Percentiles rank a stretch among this genome's conserved stretches.
These are phyloP conservation scores for Gastrolobium villosum DNA, from an alignment of 306 rosid genomes.

Conservation along the genomic window DNA sequence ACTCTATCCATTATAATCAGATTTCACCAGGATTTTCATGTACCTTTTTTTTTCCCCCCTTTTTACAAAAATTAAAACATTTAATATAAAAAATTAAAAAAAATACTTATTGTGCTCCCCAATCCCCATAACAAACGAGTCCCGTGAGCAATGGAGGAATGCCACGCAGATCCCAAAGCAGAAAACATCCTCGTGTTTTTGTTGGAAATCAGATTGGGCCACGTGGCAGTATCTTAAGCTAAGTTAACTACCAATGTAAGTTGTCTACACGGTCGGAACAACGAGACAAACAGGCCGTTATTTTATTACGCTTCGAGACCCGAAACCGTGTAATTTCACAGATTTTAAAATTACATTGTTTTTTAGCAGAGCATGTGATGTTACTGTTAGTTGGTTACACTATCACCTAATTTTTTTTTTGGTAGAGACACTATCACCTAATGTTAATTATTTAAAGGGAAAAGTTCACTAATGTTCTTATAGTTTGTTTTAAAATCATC, in stretches of 20 bases:
- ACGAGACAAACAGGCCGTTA: constrained; percentile 63
- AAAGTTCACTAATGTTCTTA: no score
- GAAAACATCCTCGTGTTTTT: constrained; percentile 21
- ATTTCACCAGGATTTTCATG: constrained; percentile 55
- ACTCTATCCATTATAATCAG: constrained; percentile 42
- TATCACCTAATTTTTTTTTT: background rate
- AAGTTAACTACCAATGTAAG: constrained; percentile 25
- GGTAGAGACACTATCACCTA: no score
- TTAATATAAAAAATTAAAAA: background rate
- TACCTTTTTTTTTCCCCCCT: background rate
- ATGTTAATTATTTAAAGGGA: no score
- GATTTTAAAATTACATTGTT: background rate
- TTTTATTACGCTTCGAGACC: constrained; percentile 52
- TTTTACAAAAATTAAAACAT: background rate
- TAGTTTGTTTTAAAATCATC: no score
- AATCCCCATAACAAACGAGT: background rate
- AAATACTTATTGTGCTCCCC: background rate
- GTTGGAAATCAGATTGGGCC: constrained; percentile 40
- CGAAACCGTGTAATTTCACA: constrained; percentile 58
- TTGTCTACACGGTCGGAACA: constrained; percentile 46
- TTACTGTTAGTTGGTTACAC: constrained; percentile 4
- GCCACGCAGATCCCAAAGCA: constrained; percentile 53
- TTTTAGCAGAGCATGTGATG: constrained; percentile 8
- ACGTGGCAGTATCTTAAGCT: constrained; percentile 47
- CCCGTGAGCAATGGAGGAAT: background rate